These are phyloP conservation scores for Gracilaria gracilis DNA, from an alignment of 23 red algal genomes.

Conservation along the genomic window DNA sequence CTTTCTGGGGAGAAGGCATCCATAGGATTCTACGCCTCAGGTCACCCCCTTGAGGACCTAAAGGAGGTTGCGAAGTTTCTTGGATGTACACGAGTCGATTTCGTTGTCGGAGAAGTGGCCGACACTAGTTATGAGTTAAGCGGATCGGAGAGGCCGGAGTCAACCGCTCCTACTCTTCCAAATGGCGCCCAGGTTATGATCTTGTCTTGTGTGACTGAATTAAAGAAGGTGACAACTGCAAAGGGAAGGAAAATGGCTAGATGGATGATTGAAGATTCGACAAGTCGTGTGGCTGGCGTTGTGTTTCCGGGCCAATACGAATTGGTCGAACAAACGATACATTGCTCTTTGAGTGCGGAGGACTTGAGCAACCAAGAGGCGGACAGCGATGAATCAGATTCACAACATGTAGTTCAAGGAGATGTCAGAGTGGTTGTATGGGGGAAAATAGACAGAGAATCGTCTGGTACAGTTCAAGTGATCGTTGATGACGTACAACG, in stretches of 20 bases:
- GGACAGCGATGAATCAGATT: constrained; percentile 10
- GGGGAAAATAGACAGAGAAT: constrained; percentile 78
- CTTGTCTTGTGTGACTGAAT: constrained; percentile 46
- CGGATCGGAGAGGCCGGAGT: not conserved
- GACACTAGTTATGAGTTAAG: constrained; percentile 25
- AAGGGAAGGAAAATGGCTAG: constrained; percentile 67
- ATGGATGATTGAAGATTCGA: constrained; percentile 53
- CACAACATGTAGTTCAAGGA: constrained; percentile 40
- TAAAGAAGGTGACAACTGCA: constrained; percentile 57
- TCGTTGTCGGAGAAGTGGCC: constrained; percentile 51
- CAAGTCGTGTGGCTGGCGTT: constrained; percentile 46
- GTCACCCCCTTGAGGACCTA: constrained; percentile 67
- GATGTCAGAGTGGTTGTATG: constrained; percentile 74
- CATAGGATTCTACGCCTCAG: constrained; percentile 82
- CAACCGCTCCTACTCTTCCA: not conserved
- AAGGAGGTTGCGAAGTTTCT: constrained; percentile 24
- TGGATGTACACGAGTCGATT: constrained; percentile 40
- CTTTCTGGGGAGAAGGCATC: constrained; percentile 64
- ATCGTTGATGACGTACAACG: constrained; percentile 80
- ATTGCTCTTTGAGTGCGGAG: not conserved
- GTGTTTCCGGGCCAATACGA: constrained; percentile 66
- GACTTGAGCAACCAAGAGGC: not conserved
- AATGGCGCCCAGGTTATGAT: constrained; percentile 45
- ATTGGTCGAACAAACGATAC: constrained; percentile 30
- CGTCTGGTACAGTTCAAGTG: constrained; percentile 61